Evolutionary conservation across 2,329 filamentous ascomycete genomes (phyloP).

Genomic region (Apiospora pterosperma): DNA sequence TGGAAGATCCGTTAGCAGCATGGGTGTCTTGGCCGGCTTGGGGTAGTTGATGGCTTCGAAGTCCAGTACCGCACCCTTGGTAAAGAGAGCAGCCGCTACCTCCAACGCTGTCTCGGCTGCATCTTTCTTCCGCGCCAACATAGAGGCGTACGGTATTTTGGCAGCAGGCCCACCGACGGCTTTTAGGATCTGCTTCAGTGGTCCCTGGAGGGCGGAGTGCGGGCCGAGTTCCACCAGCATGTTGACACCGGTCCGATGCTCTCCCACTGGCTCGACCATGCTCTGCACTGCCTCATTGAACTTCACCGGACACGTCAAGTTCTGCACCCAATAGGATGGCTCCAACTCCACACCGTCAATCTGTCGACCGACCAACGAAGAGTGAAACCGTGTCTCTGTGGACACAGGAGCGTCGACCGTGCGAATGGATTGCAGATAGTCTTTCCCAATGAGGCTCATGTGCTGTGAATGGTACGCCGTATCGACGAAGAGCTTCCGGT

Average conservation of each 20-base stretch:
- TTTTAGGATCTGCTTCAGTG: conserved; percentile 20
- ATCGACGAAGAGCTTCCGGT: conserved; percentile 21
- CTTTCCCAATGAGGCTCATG: conserved; percentile 19
- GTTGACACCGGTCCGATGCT: conserved; percentile 33
- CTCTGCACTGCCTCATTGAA: conserved; percentile 16
- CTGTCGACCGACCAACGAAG: conserved; percentile 17
- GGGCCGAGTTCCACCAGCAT: conserved; percentile 19
- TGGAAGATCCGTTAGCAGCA: not conserved
- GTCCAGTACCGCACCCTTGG: conserved; percentile 21
- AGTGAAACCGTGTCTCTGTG: conserved; percentile 26
- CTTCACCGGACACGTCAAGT: conserved; percentile 19
- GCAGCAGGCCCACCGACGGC: conserved; percentile 15
- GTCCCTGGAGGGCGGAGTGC: conserved; percentile 20
- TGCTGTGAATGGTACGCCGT: conserved; percentile 23
- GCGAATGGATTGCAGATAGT: conserved; percentile 16
- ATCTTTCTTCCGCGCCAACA: conserved; percentile 16
- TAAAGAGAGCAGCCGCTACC: conserved; percentile 24
- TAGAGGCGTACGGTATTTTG: conserved; percentile 24
- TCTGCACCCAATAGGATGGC: conserved; percentile 21
- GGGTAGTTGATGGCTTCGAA: conserved; percentile 16
- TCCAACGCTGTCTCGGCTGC: conserved; percentile 20
- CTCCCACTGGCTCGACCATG: conserved; percentile 20
- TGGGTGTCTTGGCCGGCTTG: not conserved
- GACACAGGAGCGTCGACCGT: conserved; percentile 19
- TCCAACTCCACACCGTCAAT: conserved; percentile 15